Base-by-base conservation (phyloP, 352 stramenopile species). In the Saprolegnia diclina region DNA sequence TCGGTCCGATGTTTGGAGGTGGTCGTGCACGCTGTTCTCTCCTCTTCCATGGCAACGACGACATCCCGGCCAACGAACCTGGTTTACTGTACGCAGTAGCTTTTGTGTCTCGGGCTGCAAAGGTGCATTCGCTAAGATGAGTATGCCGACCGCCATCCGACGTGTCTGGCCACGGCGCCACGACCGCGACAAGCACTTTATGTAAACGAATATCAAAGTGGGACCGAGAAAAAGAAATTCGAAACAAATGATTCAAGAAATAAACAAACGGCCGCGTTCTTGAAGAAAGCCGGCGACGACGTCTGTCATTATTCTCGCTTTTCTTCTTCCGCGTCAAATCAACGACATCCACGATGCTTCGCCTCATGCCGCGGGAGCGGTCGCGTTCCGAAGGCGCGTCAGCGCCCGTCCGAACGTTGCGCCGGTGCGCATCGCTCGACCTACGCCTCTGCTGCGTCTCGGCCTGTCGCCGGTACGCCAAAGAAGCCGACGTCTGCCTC, bases 401-500 rank as follows among this genome's bases (percentile, higher is more conserved):
- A 4, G 42, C 42, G 42, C 42, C 42, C 11, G 42, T n/a, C 42
- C 11, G 11, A 7, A n/a, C 42, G 42, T 7, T 48, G 13, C 42
- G 42, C 42, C 42, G 42, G 42, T 48, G 13, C 42, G 42, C 42
- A 7, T 48, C 42, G 11, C 42, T 48, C 18, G 42, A 59, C 3
- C 16, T 40, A 4, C 57, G 26, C n/a, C 32, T 52, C 22, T 65
- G 57, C 45, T 29, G 38, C 22, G 45, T 65, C 1, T 1, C 57
- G 1, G n/a, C 21, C n/a, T 65, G 57, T 19, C n/a, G 26, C 21
- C 57, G 57, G 1, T 65, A 65, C 24, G 57, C 57, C 29, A 65
- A 65, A 22, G 57, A 65, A 22, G 32, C 38, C 57, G 24, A 22
- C 13, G 13, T 40, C n/a, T 65, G 57, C 35, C 45, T 65, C 10